These are phyloP conservation scores for Thelonectria discophora DNA, from an alignment of 2,329 filamentous ascomycete genomes.

Conservation along the genomic window DNA sequence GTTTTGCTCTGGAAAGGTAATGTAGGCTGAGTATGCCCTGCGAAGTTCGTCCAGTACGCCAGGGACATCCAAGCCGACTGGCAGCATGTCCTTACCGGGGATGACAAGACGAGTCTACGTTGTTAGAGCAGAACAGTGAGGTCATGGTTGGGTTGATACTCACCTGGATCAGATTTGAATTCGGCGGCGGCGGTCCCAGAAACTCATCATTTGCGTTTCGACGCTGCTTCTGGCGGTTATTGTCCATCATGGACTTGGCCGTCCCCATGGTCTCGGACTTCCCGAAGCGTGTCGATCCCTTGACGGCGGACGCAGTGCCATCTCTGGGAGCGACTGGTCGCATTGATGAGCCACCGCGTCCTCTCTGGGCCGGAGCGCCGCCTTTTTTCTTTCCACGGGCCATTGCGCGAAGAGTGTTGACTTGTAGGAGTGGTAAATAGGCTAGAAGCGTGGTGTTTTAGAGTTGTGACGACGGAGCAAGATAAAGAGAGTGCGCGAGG, in stretches of 20 bases:
- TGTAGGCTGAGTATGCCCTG: slow-evolving; percentile 44
- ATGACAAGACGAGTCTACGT: slow-evolving; percentile 40
- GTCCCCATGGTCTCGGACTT: slow-evolving; percentile 28
- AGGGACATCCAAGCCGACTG: slow-evolving; percentile 38
- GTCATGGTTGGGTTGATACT: background rate
- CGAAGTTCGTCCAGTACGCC: slow-evolving; percentile 43
- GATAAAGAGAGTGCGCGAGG: background rate
- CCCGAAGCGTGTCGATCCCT: slow-evolving; percentile 16
- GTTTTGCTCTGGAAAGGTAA: slow-evolving; percentile 37
- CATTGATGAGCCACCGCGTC: slow-evolving; percentile 4
- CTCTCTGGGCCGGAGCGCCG: slow-evolving; percentile 1
- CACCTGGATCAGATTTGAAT: slow-evolving; percentile 39
- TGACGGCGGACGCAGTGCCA: background rate
- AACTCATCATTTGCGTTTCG: slow-evolving; percentile 34
- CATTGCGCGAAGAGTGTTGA: background rate
- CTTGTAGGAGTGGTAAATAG: too few relatives aligned
- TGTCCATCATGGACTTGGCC: slow-evolving; percentile 37
- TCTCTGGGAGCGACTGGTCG: background rate
- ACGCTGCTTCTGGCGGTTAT: slow-evolving; percentile 27
- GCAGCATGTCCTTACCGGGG: slow-evolving; percentile 42
- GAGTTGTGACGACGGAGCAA: background rate
- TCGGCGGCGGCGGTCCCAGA: slow-evolving; percentile 37
- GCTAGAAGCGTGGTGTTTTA: background rate
- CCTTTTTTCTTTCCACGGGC: slow-evolving; percentile 4
- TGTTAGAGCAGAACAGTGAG: background rate